Base-by-base conservation (phyloP, 1,139 yeast species). In the Kodamaea alishanica region DNA sequence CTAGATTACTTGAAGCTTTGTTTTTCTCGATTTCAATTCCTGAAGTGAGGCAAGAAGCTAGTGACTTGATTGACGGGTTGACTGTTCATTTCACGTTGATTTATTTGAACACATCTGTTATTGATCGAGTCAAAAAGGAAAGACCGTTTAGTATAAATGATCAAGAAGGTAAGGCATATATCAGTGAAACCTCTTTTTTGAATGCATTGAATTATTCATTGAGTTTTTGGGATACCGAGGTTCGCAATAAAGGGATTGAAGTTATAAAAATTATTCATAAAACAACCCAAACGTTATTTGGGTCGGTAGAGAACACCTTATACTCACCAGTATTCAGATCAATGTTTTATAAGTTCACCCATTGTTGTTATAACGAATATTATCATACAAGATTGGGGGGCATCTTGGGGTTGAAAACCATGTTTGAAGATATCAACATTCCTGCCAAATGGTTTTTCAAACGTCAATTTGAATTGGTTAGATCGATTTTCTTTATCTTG, bases 311-410 rank as follows among this genome's bases (percentile, higher is more conserved):
- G 23, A 76, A 79, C 40, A 84, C 87, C 0, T 73, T 84, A 41
- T 73, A 77, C 41, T 83, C 87, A 37, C 89, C 95, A 2, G 73
- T 88, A 34, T 76, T 89, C 50, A 76, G 94, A 44, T 74, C 84
- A 5, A 71, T 90, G 70, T 81, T 87, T 50, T 84, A 88, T 40
- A 81, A 83, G 42, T 84, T 92, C 50, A 81, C 95, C 34, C 98
- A 92, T 56, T 78, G 88, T 42, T 92, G 98, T 60, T 92, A 86
- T 57, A 94, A 86, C 46, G 96, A 88, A 57, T 83, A 79, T 34
- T 90, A 86, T 60, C 86, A 84, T 56, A 74, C 82, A 28, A 92
- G 94, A 51, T 73, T 87, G 15, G 97, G 97, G 7, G 97, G 97
- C 25, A 81, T 92, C 30, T 57, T 86, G 15, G 98, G 98, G 24